These are phyloP conservation scores for Beauveria bassiana DNA, from an alignment of 2,329 filamentous ascomycete genomes.

Conservation along the genomic window DNA sequence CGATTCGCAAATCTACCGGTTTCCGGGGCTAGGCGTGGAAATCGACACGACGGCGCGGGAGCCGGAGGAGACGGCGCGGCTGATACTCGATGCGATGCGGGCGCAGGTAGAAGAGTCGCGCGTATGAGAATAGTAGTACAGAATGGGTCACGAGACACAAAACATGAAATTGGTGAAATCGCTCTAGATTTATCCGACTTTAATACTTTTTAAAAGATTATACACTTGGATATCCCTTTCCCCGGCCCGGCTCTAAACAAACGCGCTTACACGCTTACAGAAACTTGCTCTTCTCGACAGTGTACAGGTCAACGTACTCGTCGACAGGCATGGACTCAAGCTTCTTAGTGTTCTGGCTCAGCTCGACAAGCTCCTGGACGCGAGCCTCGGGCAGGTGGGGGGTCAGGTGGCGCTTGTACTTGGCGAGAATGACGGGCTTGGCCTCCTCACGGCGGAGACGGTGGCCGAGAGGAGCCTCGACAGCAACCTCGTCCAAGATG, in stretches of 20 bases:
- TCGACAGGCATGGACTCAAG: constrained; percentile 80
- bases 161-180: background rate
- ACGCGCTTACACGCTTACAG: constrained; percentile 22
- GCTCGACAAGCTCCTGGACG: constrained; percentile 74
- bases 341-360: constrained; percentile 67
- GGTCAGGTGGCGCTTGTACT: constrained; percentile 87
- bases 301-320: constrained; percentile 84
- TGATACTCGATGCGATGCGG: constrained; percentile 13
- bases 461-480: constrained; percentile 93
- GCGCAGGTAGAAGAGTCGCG: background rate
- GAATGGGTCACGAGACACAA: background rate
- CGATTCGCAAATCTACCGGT: constrained; percentile 18
- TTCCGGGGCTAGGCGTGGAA: constrained; percentile 15
- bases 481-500: constrained; percentile 78
- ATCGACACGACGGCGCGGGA: constrained; percentile 21
- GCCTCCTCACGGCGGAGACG: constrained; percentile 87
- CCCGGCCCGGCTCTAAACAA: background rate
- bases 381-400: constrained; percentile 71
- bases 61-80: constrained; percentile 14
- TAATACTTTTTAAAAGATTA: background rate
- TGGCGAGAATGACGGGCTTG: constrained; percentile 91
- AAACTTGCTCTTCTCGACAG: constrained; percentile 56
- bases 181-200: constrained; percentile 4
- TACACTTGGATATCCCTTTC: background rate
- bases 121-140: background rate